phyloP scores from a whole-genome alignment of 805 yeast genomes.

The Ogataea polymorpha region DNA sequence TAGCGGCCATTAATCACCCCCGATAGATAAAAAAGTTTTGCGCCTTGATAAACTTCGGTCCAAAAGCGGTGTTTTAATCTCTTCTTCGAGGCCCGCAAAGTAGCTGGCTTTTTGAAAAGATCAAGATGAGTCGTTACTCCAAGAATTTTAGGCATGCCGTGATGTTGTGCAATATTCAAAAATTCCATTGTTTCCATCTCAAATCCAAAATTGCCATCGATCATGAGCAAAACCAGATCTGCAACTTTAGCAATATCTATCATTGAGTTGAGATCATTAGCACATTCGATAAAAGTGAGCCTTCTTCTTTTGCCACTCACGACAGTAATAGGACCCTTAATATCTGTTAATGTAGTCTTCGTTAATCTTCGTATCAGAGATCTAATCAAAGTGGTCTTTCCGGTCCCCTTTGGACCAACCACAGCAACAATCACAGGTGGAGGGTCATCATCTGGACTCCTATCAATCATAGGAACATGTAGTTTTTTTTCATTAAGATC shows the following conservation, averaged over 20 bases:
- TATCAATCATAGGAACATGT: conserved; percentile 96
- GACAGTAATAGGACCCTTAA: conserved; percentile 94
- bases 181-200: conserved; percentile 99
- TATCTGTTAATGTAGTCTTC: conserved; percentile 78
- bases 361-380: conserved; percentile 85
- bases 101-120: conserved; percentile 83
- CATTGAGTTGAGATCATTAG: conserved; percentile 92
- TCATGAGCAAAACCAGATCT: conserved; percentile 80
- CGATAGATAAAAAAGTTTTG: conserved; percentile 87
- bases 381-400: conserved; percentile 89
- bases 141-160: conserved; percentile 96
- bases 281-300: conserved; percentile 88
- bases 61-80: conserved; percentile 91
- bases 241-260: conserved; percentile 94
- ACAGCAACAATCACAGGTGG: conserved; percentile 96
- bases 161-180: conserved; percentile 91
- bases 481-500: conserved; percentile 79
- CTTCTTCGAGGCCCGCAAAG: conserved; percentile 88
- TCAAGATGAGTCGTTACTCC: conserved; percentile 97
- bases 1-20: conserved; percentile 97
- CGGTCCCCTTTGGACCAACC: conserved; percentile 99
- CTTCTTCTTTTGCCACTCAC: conserved; percentile 94
- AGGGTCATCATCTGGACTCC: conserved; percentile 96
- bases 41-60: conserved; percentile 99
- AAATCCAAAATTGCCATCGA: conserved; percentile 96